These are phyloP conservation scores for Trichosporon faecale DNA, from an alignment of 1,284 basidiomycete species.

Conservation along the genomic window DNA sequence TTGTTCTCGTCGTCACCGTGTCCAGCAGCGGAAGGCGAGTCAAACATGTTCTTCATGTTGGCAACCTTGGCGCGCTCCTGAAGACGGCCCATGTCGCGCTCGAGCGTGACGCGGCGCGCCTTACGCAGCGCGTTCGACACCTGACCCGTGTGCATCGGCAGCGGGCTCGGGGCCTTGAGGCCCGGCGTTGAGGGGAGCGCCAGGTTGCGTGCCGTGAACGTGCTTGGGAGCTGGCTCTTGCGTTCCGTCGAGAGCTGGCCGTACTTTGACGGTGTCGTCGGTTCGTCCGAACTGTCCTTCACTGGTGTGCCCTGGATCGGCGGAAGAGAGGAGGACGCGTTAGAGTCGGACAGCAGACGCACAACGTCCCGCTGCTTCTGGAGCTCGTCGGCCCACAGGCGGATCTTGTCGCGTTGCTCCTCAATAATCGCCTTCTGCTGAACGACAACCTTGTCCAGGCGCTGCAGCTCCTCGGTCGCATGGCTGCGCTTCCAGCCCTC, in stretches of 20 bases:
- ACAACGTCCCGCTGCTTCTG: constrained; percentile 47
- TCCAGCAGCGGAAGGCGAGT: not conserved
- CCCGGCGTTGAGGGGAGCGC: constrained; percentile 27
- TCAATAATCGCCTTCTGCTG: constrained; percentile 45
- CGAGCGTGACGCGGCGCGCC: constrained; percentile 46
- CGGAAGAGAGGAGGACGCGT: not conserved
- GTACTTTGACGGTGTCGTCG: not conserved
- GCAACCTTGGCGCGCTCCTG: constrained; percentile 33
- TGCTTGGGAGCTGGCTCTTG: constrained; percentile 27
- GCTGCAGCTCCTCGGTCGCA: constrained; percentile 40
- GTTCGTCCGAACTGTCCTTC: constrained; percentile 10
- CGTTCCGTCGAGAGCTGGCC: constrained; percentile 8
- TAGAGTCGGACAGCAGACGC: constrained; percentile 32
- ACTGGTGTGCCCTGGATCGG: not conserved
- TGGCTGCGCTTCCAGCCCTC: constrained; percentile 14
- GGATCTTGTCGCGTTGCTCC: constrained; percentile 47
- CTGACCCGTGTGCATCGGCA: constrained; percentile 46
- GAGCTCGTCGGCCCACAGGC: constrained; percentile 47
- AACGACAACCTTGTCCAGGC: constrained; percentile 47
- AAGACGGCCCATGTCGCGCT: constrained; percentile 48
- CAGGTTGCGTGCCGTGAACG: constrained; percentile 42
- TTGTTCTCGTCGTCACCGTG: not conserved
- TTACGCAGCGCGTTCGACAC: constrained; percentile 32
- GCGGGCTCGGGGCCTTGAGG: constrained; percentile 31
- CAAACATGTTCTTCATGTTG: constrained; percentile 10